Evolutionary conservation across 371 early-diverging fungal species (phyloP), one percentile per base, ranked within the genome.

Genomic region (Thermomucor indicae-seudaticae): DNA sequence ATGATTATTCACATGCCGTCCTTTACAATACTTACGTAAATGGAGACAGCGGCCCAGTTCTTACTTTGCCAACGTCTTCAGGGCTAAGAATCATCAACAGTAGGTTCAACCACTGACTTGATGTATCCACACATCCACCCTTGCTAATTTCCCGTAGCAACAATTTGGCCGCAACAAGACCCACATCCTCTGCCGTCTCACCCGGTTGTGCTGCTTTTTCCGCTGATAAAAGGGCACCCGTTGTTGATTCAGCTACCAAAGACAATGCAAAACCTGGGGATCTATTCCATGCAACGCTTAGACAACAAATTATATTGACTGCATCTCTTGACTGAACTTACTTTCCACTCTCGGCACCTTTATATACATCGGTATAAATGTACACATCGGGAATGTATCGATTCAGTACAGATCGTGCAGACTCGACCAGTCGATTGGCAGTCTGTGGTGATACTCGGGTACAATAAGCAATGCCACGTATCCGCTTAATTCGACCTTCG

Each of bases 391-490:
- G 94, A 40, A 97, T 90, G 65, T 85, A 92, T 51, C 86, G 78
- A 47, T 93, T 92, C 47, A 96, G 71, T 50, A 90, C 64, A 8
- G 86, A 73, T 43, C 97, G 81, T 19, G 96, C 91, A 6, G 91
- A 71, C 56, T 96, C 93, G 1, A 91, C 91, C 62, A 97, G 79
- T 28, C 97, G 89, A 69, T 94, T 95, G 30, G 96, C 88, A 59
- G 90, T 91, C 56, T 92, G 92, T 6, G 97, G 96, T 12, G 93
- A 90, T n/a, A 98, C 91, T 14, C 98, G 80, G 0, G 97, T 92
- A 43, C 80, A 76, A 57, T 78, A 91, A 14, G 97, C 94, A 35
- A 99, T 90, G 23, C 98, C 99, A 49, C 98, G 91, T 52, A 98
- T 92, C 37, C 91, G 84, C 61, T 92, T 93, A 47, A 96, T 89